Evolutionary conservation across 2,329 filamentous ascomycete species (phyloP).

Genomic region (Pseudopyricularia cyperi): DNA sequence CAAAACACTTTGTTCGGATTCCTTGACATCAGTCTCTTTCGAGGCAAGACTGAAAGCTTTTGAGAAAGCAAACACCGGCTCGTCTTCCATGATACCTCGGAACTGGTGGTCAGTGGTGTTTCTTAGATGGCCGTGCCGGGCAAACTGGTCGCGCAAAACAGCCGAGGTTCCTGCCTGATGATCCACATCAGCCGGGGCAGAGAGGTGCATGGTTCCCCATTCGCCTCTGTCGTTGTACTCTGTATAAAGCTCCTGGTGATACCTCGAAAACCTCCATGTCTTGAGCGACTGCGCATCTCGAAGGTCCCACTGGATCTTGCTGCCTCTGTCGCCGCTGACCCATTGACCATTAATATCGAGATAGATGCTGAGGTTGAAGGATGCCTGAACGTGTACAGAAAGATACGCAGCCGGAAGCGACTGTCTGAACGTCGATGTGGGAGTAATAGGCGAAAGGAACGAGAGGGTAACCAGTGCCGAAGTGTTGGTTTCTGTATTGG

Average conservation of each 20-base stretch:
- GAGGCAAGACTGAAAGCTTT: slow-evolving; percentile 40
- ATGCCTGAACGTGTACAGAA: slow-evolving; percentile 55
- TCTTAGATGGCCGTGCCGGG: slow-evolving; percentile 49
- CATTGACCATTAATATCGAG: slow-evolving; percentile 64
- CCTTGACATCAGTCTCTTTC: slow-evolving; percentile 12
- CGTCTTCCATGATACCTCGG: slow-evolving; percentile 59
- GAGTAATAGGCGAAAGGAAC: slow-evolving; percentile 66
- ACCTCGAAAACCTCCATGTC: slow-evolving; percentile 51
- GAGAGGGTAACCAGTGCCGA: slow-evolving; percentile 25
- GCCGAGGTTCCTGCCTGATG: slow-evolving; percentile 62
- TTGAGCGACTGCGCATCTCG: slow-evolving; percentile 36
- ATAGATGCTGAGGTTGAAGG: slow-evolving; percentile 50
- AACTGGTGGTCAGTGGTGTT: slow-evolving; percentile 40
- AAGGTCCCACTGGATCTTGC: slow-evolving; percentile 57
- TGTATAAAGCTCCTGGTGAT: slow-evolving; percentile 55
- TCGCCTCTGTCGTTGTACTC: slow-evolving; percentile 64
- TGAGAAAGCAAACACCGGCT: slow-evolving; percentile 70
- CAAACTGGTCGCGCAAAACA: slow-evolving; percentile 54
- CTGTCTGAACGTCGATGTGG: slow-evolving; percentile 67
- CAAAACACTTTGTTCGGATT: slow-evolving; percentile 39
- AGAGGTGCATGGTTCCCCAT: slow-evolving; percentile 74
- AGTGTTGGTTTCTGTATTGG: slow-evolving; percentile 8
- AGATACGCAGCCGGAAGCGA: slow-evolving; percentile 74
- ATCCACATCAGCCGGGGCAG: slow-evolving; percentile 51
- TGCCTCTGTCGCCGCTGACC: slow-evolving; percentile 64